A percentile compares a stretch with the other conserved stretches of the same genome.
Evolutionary conservation across 169 alveolate species (phyloP).

Genomic region (Plasmodium chabaudi): DNA sequence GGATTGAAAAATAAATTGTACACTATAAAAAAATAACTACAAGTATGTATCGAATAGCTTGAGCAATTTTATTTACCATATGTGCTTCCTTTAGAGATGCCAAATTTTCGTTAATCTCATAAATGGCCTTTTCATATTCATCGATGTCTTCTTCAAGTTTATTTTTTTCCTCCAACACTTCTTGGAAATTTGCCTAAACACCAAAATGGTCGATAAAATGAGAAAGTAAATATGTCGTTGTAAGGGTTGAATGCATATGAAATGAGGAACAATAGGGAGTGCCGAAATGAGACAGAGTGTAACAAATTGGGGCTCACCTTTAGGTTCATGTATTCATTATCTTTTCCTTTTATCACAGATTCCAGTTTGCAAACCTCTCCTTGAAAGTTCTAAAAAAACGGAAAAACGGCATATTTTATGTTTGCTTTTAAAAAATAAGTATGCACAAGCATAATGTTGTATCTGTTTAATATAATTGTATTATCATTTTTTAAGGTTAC

Average conservation of each 20-base stretch:
- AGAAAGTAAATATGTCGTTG: too few relatives aligned
- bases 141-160: conserved; percentile 27
- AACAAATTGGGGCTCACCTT: background rate
- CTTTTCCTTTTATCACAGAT: conserved; percentile 28
- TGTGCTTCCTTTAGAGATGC: conserved; percentile 43
- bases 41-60: background rate
- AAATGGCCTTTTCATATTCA: conserved; percentile 45
- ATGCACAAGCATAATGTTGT: background rate
- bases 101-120: conserved; percentile 58
- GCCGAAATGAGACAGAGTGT: background rate
- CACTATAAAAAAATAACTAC: background rate
- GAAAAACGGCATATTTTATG: background rate
- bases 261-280: background rate
- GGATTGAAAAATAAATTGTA: background rate
- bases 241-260: too few relatives aligned
- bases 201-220: too few relatives aligned
- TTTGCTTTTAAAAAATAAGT: background rate
- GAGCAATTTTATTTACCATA: conserved; percentile 7
- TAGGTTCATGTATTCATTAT: conserved; percentile 29
- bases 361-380: conserved; percentile 33
- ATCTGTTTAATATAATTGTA: background rate
- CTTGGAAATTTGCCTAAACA: conserved; percentile 27
- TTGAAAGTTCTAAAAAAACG: conserved; percentile 39
- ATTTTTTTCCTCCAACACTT: conserved; percentile 39
- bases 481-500: conserved; percentile 2